Evolutionary conservation across 257 asterid genomes (phyloP).

Genomic region (Petunia axillaris): DNA sequence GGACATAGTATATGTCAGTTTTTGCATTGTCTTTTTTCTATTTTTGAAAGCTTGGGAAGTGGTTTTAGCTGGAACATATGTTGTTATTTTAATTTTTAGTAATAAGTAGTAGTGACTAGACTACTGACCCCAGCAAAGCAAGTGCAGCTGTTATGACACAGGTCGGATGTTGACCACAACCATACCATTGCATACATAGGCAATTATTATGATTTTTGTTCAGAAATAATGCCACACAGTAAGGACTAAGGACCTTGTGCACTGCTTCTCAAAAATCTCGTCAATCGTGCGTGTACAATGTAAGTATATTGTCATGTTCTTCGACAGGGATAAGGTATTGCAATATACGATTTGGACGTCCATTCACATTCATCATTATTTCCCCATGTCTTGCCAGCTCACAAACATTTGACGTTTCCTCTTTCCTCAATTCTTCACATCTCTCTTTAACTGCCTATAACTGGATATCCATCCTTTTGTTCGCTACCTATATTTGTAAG

Average conservation of each 20-base stretch:
- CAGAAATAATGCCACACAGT: too few relatives aligned
- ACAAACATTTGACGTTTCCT: background rate
- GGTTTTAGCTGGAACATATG: background rate
- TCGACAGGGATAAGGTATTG: slow-evolving; percentile 42
- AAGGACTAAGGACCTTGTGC: background rate
- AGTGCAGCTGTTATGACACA: background rate
- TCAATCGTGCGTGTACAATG: slow-evolving; percentile 28
- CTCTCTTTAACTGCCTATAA: too few relatives aligned
- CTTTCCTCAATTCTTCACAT: background rate
- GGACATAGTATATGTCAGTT: slow-evolving; percentile 10
- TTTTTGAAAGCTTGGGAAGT: background rate
- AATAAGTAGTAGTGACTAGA: background rate
- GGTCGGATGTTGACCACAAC: slow-evolving; percentile 1
- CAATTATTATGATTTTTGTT: too few relatives aligned
- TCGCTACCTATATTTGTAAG: too few relatives aligned
- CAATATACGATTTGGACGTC: background rate
- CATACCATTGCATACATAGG: background rate
- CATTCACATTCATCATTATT: background rate
- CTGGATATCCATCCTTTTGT: too few relatives aligned
- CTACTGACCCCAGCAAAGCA: background rate
- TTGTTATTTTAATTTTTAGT: background rate
- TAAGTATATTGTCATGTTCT: slow-evolving; percentile 33
- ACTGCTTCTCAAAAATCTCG: slow-evolving; percentile 1
- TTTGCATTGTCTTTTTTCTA: background rate
- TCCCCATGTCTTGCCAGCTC: background rate